These are phyloP conservation scores for Magnolia officinalis DNA, from an alignment of 164 flowering plant species.

Conservation along the genomic window DNA sequence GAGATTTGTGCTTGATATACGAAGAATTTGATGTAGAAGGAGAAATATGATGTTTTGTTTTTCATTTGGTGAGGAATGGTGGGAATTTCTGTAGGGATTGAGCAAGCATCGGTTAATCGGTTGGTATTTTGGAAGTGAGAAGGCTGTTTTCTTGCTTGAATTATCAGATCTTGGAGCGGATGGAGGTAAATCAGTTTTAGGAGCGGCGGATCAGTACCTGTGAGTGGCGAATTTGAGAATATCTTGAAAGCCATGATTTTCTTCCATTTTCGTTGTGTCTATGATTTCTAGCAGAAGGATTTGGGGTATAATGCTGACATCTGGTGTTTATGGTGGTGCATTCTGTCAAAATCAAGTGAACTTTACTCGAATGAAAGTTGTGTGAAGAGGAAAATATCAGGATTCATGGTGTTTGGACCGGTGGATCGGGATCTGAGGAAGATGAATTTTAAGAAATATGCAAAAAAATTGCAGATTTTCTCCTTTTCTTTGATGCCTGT, in stretches of 20 bases:
- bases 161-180: not conserved
- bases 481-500: not conserved
- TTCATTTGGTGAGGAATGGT: constrained; percentile 1
- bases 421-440: not conserved
- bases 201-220: no score
- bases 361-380: no score
- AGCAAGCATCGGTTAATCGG: no score
- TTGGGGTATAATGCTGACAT: no score
- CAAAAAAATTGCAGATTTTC: not conserved
- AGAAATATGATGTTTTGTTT: not conserved
- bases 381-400: not conserved
- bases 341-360: no score
- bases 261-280: no score
- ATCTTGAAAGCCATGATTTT: no score
- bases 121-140: not conserved
- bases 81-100: not conserved
- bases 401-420: not conserved
- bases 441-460: not conserved
- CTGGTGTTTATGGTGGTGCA: no score
- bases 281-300: no score
- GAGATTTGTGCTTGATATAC: not conserved
- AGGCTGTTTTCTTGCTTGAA: not conserved
- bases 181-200: no score
- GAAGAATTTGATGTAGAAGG: not conserved
- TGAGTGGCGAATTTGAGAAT: no score